A percentile compares a stretch with the other conserved stretches of the same genome.
phyloP scores from a whole-genome alignment of 2,329 filamentous ascomycete genomes.

The Diaporthe sp. region DNA sequence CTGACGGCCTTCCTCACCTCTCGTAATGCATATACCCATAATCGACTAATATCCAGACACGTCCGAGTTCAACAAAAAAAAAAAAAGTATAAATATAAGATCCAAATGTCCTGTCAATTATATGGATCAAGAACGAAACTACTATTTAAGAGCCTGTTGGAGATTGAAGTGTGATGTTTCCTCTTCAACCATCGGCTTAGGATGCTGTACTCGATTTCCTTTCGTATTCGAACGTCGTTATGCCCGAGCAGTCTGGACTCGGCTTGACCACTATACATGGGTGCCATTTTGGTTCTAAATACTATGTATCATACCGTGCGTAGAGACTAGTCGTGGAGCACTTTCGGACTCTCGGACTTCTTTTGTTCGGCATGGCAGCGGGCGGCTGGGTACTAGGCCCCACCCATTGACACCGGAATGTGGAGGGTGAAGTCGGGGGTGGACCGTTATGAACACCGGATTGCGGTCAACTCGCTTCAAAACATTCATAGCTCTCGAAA shows the following conservation, averaged over 20 bases:
- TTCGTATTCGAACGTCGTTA: not conserved
- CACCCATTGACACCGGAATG: not conserved
- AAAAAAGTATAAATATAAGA: too few relatives aligned
- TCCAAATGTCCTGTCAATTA: too few relatives aligned
- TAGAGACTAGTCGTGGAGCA: not conserved
- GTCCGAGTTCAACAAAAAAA: not conserved
- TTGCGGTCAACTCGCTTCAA: not conserved
- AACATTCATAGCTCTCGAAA: not conserved
- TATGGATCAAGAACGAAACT: too few relatives aligned
- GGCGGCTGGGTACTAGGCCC: not conserved
- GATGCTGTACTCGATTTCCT: not conserved
- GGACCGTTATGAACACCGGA: not conserved
- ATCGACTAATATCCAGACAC: not conserved
- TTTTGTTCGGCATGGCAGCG: not conserved
- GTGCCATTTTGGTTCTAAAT: not conserved
- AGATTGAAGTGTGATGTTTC: not conserved
- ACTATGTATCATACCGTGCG: too few relatives aligned
- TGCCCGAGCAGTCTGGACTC: not conserved
- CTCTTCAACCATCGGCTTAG: not conserved
- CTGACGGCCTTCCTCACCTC: not conserved
- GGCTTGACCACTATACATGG: not conserved
- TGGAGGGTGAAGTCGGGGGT: not conserved
- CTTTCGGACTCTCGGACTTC: not conserved
- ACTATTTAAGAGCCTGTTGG: not conserved
- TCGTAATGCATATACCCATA: accelerated